phyloP scores from a whole-genome alignment of 2,329 filamentous ascomycete species.

The Fusarium verticillioides region DNA sequence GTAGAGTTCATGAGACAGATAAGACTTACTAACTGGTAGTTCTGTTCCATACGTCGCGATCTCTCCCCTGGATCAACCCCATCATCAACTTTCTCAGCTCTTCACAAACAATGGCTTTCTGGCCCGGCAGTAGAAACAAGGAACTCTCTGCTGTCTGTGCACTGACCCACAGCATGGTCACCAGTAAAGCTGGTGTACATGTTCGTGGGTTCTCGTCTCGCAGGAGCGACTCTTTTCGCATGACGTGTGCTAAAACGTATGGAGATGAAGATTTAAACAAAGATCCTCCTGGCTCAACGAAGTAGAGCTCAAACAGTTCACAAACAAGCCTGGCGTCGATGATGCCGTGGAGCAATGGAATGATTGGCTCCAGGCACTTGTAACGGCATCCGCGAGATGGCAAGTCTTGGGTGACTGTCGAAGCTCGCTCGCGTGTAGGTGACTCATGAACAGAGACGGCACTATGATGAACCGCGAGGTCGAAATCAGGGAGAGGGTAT shows the following conservation, averaged over 20 bases:
- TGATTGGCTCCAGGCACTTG: not conserved
- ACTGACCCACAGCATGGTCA: not conserved
- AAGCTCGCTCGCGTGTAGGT: not conserved
- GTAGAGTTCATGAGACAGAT: not conserved
- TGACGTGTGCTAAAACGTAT: not conserved
- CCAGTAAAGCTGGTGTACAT: not conserved
- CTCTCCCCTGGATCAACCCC: not conserved
- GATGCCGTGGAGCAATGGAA: not conserved
- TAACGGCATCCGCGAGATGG: not conserved
- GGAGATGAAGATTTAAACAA: not conserved
- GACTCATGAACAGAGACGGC: not conserved
- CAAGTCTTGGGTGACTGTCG: not conserved
- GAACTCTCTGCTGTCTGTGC: constrained; percentile 3
- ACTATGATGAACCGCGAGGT: not conserved
- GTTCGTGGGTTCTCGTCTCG: not conserved
- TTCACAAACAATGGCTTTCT: not conserved
- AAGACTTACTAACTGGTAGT: not conserved
- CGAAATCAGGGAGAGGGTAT: not conserved
- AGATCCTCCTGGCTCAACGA: not conserved
- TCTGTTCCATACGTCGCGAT: not conserved
- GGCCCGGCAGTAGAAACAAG: not conserved
- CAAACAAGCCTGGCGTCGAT: not conserved
- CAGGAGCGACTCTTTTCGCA: not conserved
- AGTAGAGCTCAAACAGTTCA: not conserved
- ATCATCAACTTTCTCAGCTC: not conserved